Base-by-base conservation (phyloP, 192 early-diverging fungal genomes). In the Entrophospora sp. region DNA sequence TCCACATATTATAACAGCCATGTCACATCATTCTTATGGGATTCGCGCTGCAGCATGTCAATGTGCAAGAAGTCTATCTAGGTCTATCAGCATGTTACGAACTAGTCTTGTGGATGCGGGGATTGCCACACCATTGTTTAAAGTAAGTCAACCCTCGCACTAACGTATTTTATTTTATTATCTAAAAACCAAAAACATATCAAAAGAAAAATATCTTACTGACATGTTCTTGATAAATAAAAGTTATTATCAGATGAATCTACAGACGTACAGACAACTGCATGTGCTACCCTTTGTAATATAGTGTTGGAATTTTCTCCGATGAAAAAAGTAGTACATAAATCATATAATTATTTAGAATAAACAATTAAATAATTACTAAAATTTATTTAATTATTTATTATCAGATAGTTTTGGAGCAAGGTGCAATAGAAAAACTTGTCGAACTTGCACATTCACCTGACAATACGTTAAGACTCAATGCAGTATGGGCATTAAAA, bases 261-360 rank as follows among this genome's bases (percentile, higher is more conserved):
- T 40, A 67, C 73, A 3, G 74, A 79, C 8, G 88, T 92, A 0
- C 83, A 85, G 37, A 77, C 81, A 28, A 78, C 76, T 12, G 91
- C 90, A 4, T 85, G 81, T 38, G 92, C 87, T 5, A 86, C 88
- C 0, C 66, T 95, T 1, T 93, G 92, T 72, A 95, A 95, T 55
- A 79, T 95, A 42, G 87, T 90, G 5, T 67, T 95, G 20, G 91
- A 92, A 48, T 90, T 94, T 55, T 87, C 87, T 10, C 90, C 92
- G 0, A 90, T 92, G 89, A 78, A 75, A 49, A 79, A 79, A 57
- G 72, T 73, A n/a, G n/a, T n/a, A n/a, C n/a, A n/a, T n/a, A n/a
- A n/a, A n/a, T n/a, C n/a, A n/a, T n/a, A n/a, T n/a, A 70, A 42
- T 25, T 55, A 34, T 31, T 9, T 6, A 24, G 1, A 13, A 51